Conservation (phyloP, 2,329 filamentous ascomycete species). For the Trichoderma breve region DNA sequence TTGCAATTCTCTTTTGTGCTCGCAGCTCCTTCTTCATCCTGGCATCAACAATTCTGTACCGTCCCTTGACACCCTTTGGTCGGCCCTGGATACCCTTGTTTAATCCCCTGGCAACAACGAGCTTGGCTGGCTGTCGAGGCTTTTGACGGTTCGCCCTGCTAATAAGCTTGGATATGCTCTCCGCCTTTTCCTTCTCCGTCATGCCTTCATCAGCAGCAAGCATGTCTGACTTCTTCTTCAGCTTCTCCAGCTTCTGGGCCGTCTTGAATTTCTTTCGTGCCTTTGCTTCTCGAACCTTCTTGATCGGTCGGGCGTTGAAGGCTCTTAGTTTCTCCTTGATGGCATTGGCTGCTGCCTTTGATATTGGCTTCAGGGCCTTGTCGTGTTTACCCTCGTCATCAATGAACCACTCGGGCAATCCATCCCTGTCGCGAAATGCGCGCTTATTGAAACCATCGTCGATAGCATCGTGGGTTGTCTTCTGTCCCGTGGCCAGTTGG, state of each 20-base stretch:
- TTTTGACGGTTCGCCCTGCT: conserved; percentile 82
- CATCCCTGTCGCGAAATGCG: conserved; percentile 85
- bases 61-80: conserved; percentile 88
- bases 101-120: conserved; percentile 81
- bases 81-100: conserved; percentile 85
- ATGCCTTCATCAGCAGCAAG: conserved; percentile 85
- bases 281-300: conserved; percentile 96
- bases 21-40: conserved; percentile 95
- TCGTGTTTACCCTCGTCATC: conserved; percentile 88
- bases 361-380: conserved; percentile 82
- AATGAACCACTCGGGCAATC: conserved; percentile 95
- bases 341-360: conserved; percentile 80
- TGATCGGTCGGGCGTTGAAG: conserved; percentile 93
- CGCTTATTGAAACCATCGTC: conserved; percentile 95
- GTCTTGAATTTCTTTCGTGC: conserved; percentile 97
- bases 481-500: conserved; percentile 81
- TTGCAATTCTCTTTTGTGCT: conserved; percentile 73
- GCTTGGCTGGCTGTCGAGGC: conserved; percentile 75
- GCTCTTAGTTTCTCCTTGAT: conserved; percentile 94
- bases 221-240: conserved; percentile 95
- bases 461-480: conserved; percentile 72
- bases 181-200: conserved; percentile 94
- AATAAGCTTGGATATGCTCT: conserved; percentile 77
- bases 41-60: conserved; percentile 95
- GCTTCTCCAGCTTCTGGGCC: conserved; percentile 84